Evolutionary conservation across 2,329 filamentous ascomycete genomes (phyloP).

Genomic region (Geoglossum cookeanum): DNA sequence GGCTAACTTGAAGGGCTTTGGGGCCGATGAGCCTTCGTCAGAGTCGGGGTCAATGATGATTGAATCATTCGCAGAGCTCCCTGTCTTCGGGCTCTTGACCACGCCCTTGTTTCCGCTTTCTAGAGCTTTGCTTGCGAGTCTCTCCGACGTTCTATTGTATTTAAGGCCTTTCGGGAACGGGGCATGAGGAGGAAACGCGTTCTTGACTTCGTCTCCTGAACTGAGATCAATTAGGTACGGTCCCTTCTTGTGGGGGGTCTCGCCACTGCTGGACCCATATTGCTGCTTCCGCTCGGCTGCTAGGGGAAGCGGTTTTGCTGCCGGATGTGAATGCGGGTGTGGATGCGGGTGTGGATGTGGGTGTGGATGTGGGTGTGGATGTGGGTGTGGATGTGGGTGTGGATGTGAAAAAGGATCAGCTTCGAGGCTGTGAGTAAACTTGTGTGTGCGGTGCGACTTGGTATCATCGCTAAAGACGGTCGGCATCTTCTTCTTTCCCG

Average conservation of each 20-base stretch:
- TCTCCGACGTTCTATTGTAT: background rate
- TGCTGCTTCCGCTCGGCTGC: background rate
- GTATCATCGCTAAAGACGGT: background rate
- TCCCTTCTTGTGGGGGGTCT: background rate
- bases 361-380: too few relatives aligned
- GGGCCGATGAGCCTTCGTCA: background rate
- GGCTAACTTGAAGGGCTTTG: background rate
- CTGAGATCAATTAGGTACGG: background rate
- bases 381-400: background rate
- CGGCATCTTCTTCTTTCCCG: background rate
- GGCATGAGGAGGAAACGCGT: background rate
- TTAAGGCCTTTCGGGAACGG: background rate
- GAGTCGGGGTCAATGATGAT: background rate
- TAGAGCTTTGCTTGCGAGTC: background rate
- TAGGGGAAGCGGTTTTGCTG: background rate
- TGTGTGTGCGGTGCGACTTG: background rate
- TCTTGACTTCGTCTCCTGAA: background rate
- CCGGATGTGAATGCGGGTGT: background rate
- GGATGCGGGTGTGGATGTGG: background rate
- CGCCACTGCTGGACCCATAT: background rate
- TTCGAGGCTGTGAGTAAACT: background rate
- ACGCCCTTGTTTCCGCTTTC: background rate
- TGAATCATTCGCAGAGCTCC: background rate
- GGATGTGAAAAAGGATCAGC: background rate
- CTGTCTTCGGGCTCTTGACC: background rate